phyloP scores from a whole-genome alignment of 164 flowering plant genomes.

The Akebia trifoliata region DNA sequence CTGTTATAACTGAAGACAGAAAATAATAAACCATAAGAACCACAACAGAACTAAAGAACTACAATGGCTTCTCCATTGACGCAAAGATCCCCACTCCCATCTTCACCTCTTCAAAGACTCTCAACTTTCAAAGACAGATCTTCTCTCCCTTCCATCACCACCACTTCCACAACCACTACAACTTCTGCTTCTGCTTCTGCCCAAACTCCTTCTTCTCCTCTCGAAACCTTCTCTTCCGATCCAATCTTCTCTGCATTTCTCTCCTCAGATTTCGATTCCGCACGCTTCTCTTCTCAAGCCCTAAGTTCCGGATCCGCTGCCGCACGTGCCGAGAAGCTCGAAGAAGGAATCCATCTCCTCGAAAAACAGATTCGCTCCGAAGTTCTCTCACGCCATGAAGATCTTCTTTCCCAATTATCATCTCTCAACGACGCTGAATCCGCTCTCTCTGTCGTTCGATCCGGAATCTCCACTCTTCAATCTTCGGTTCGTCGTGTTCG shows the following conservation, averaged over 20 bases:
- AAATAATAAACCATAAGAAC: background rate
- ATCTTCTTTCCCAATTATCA: conserved; percentile 72
- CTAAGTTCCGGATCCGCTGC: conserved; percentile 93
- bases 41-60: too few relatives aligned
- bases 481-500: conserved; percentile 67
- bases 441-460: conserved; percentile 68
- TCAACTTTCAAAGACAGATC: conserved; percentile 52
- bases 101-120: conserved; percentile 58
- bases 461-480: conserved; percentile 69
- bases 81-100: conserved; percentile 19
- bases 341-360: conserved; percentile 72
- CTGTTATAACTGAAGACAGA: too few relatives aligned
- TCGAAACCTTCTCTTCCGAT: conserved; percentile 66
- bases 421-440: conserved; percentile 66
- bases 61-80: conserved; percentile 11
- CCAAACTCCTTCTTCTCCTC: conserved; percentile 26
- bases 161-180: conserved; percentile 22
- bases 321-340: conserved; percentile 81
- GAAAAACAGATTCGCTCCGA: conserved; percentile 78
- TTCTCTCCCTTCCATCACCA: conserved; percentile 24
- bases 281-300: conserved; percentile 87
- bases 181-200: conserved; percentile 14
- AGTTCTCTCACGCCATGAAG: conserved; percentile 67
- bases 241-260: conserved; percentile 86
- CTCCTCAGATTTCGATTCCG: conserved; percentile 70